Evolutionary conservation across 345 rosid genomes (phyloP).

Genomic region (Hypericum androsaemum): DNA sequence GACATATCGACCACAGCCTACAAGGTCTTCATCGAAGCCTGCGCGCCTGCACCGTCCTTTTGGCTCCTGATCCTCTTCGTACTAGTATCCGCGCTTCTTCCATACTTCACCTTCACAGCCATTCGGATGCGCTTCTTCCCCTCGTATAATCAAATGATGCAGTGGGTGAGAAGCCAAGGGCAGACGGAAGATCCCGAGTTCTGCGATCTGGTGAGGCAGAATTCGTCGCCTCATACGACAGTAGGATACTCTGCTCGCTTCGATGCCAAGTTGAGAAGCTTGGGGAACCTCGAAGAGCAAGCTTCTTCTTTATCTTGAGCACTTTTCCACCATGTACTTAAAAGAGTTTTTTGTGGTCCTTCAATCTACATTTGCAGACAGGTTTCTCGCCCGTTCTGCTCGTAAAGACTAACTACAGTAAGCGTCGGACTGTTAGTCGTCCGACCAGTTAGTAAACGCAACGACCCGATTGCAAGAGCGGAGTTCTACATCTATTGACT

Average conservation of each 20-base stretch:
- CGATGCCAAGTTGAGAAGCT: not conserved
- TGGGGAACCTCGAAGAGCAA: constrained; percentile 1
- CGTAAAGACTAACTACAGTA: no score
- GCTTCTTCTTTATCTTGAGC: not conserved
- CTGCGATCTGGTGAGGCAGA: not conserved
- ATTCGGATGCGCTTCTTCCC: not conserved
- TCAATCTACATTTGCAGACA: constrained; percentile 11
- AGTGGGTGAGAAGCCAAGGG: not conserved
- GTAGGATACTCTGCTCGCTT: not conserved
- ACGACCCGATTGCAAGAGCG: no score
- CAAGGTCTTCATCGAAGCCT: no score
- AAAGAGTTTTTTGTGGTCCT: not conserved
- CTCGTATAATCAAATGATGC: not conserved
- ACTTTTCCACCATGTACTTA: no score
- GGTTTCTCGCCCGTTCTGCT: no score
- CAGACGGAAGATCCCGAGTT: not conserved
- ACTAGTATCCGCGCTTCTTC: no score
- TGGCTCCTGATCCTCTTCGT: no score
- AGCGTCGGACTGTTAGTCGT: no score
- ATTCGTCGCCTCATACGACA: not conserved
- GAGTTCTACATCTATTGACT: no score
- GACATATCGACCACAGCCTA: no score
- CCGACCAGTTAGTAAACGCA: no score
- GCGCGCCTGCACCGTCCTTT: no score
- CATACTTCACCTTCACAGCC: not conserved